phyloP scores from a whole-genome alignment of 169 alveolate species.

The Eimeria brunetti region DNA sequence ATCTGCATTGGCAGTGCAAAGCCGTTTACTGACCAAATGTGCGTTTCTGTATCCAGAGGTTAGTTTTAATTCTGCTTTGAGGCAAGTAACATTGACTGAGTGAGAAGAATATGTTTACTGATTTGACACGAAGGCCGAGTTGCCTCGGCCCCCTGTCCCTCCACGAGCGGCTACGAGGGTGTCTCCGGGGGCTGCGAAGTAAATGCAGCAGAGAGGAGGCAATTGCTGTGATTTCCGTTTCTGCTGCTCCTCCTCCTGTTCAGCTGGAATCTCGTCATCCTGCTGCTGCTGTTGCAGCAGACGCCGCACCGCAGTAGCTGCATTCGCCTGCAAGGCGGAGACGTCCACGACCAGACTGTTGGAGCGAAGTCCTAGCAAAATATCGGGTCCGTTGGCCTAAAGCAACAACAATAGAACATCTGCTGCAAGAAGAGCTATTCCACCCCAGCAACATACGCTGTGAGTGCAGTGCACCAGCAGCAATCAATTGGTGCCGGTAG shows the following conservation, averaged over 20 bases:
- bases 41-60: neutral
- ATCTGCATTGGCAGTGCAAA: neutral
- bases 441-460: neutral
- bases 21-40: neutral
- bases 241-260: neutral
- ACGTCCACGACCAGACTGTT: constrained; percentile 51
- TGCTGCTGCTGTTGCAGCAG: constrained; percentile 61
- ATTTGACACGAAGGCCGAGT: constrained; percentile 67
- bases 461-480: neutral
- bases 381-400: constrained; percentile 44
- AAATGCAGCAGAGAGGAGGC: constrained; percentile 31
- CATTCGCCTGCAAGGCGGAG: constrained; percentile 42
- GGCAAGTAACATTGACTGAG: neutral
- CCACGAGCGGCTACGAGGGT: constrained; percentile 73
- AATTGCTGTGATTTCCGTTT: neutral
- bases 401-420: neutral
- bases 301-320: constrained; percentile 27
- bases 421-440: neutral
- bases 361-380: constrained; percentile 59
- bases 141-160: constrained; percentile 62
- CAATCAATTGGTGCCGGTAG: neutral
- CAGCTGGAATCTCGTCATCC: neutral
- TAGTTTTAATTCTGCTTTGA: neutral
- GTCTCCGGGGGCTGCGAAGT: constrained; percentile 60
- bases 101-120: neutral